phyloP scores from a whole-genome alignment of 2,329 filamentous ascomycete genomes.

The Diaporthe ampelina region DNA sequence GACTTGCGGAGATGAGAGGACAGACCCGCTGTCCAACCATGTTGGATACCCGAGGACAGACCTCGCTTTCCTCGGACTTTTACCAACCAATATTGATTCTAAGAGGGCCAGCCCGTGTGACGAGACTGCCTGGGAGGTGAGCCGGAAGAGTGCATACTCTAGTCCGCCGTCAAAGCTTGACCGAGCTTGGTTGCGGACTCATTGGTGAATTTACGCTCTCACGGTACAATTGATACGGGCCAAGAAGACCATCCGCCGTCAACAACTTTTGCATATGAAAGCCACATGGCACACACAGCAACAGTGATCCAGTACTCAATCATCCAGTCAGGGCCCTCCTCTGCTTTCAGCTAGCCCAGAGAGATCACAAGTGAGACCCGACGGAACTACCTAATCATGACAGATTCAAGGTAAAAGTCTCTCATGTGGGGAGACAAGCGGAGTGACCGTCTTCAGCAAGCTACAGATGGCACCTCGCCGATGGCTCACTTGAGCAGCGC shows the following conservation, averaged over 20 bases:
- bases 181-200: not conserved
- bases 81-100: not conserved
- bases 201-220: not conserved
- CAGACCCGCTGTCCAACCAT: not conserved
- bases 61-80: slow-evolving; percentile 21
- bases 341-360: not conserved
- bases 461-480: too few relatives aligned
- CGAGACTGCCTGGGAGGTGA: not conserved
- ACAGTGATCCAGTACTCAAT: not conserved
- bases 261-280: too few relatives aligned
- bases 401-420: not conserved
- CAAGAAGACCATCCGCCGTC: not conserved
- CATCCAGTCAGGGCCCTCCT: not conserved
- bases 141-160: not conserved
- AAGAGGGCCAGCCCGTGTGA: not conserved
- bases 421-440: too few relatives aligned
- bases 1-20: not conserved
- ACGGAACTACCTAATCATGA: not conserved
- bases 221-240: not conserved
- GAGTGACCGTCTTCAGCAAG: not conserved
- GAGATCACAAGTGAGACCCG: not conserved
- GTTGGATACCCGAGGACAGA: not conserved
- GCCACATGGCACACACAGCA: not conserved
- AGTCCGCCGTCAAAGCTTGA: not conserved
- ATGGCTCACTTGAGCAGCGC: not conserved